Conservation (phyloP, 371 early-diverging fungal species). For the Apophysomyces variabilis region DNA sequence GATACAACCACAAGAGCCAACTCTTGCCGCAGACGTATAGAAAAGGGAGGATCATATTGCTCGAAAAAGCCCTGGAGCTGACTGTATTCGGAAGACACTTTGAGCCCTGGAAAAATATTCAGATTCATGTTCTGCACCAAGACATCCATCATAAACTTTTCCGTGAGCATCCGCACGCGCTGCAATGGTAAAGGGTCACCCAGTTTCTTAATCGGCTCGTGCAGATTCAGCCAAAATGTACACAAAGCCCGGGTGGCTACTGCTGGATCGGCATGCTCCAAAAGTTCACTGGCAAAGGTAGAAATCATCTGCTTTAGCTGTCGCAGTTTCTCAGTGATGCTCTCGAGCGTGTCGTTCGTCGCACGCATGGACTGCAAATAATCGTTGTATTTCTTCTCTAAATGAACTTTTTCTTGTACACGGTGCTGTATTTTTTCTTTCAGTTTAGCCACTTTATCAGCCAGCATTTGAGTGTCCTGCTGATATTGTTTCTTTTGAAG, state of each 20-base stretch:
- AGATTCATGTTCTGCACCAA: conserved; percentile 47
- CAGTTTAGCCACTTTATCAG: conserved; percentile 20
- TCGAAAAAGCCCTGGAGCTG: conserved; percentile 35
- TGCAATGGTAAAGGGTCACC: conserved; percentile 45
- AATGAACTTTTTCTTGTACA: conserved; percentile 26
- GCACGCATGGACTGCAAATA: conserved; percentile 59
- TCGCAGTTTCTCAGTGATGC: conserved; percentile 50
- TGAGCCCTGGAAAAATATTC: conserved; percentile 37
- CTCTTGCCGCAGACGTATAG: conserved; percentile 47
- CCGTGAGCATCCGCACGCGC: conserved; percentile 54
- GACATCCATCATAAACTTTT: conserved; percentile 58
- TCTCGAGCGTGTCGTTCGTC: conserved; percentile 57
- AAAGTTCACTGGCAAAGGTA: conserved; percentile 44
- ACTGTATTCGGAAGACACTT: conserved; percentile 29
- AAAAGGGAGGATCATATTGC: conserved; percentile 16
- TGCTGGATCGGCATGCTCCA: conserved; percentile 45
- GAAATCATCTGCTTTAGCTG: conserved; percentile 54
- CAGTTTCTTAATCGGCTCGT: conserved; percentile 33
- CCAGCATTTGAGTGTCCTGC: conserved; percentile 23
- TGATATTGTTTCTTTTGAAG: conserved; percentile 29
- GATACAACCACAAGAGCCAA: conserved; percentile 28
- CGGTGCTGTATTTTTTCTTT: conserved; percentile 28
- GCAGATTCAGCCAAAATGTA: conserved; percentile 47
- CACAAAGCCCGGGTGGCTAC: conserved; percentile 46
- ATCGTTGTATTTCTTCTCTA: conserved; percentile 56